Base-by-base conservation (phyloP, 208 protist species). In the Tritrichomonas musculus region DNA sequence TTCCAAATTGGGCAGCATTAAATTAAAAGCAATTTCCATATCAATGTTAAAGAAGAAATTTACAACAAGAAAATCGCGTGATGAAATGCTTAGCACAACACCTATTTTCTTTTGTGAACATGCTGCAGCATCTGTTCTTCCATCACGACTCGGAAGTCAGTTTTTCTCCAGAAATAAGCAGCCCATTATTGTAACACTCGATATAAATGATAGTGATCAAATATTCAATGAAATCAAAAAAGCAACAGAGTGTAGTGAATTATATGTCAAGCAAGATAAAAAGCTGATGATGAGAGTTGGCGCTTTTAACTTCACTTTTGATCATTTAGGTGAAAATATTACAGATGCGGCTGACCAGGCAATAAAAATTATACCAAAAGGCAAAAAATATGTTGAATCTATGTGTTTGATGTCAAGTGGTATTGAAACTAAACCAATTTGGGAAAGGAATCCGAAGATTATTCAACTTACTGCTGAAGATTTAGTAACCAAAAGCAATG, bases 11-110 rank as follows among this genome's bases (percentile, higher is more conserved):
- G n/a, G n/a, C n/a, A 47, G 47, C 53, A 17, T 88, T 1, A 88
- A 88, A 39, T 60, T 88, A 57, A 88, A 53, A 39, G 77, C 77
- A 53, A 88, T 88, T 57, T 88, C 77, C 22, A 53, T 88, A 14
- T 88, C 77, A 27, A 36, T 47, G 25, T 36, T 88, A 57, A 44
- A 88, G 30, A 88, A 88, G 17, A 44, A 88, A 11, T 88, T 57
- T 20, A 53, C 77, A 30, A 53, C 41, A 3, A 5, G 77, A 17
- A 88, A 88, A 57, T 44, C 44, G n/a, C 41, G 47, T 41, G 77
- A 88, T 17, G 5, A 88, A 33, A n/a, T 88, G 39, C 39, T 88
- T 27, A 25, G 17, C 20, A 57, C 77, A 55, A 39, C 27, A 5
- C n/a, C 33, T 41, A 33, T 53, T 39, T 88, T 88, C 77, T 88